Evolutionary conservation across 148 eudicot species (phyloP).

Genomic region (Cornus controversa): DNA sequence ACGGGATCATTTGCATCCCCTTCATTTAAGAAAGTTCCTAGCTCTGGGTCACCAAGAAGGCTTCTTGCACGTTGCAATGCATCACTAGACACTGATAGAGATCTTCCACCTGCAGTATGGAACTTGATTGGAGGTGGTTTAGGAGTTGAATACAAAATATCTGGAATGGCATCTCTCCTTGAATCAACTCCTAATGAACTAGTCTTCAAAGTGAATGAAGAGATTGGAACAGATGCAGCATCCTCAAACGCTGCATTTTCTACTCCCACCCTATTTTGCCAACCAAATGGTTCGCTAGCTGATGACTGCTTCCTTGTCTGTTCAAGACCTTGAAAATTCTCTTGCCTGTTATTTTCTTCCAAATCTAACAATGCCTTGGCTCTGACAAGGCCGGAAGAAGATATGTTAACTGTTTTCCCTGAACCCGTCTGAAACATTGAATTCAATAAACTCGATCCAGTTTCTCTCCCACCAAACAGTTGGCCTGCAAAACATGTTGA

Average conservation of each 20-base stretch:
- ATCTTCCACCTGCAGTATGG: conserved; percentile 88
- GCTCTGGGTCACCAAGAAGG: conserved; percentile 81
- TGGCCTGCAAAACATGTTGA: conserved; percentile 35
- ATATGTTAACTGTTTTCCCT: conserved; percentile 72
- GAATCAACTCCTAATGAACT: conserved; percentile 25
- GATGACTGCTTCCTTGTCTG: conserved; percentile 31
- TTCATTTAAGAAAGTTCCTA: conserved; percentile 42
- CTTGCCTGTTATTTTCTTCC: conserved; percentile 33
- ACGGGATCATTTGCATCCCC: conserved; percentile 38
- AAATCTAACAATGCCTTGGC: conserved; percentile 74
- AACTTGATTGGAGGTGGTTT: conserved; percentile 72
- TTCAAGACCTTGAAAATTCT: conserved; percentile 33
- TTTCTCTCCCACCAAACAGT: conserved; percentile 14
- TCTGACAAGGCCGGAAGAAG: conserved; percentile 62
- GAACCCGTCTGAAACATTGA: conserved; percentile 93
- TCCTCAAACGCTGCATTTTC: conserved; percentile 20
- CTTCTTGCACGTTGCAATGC: conserved; percentile 86
- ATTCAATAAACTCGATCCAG: conserved; percentile 27
- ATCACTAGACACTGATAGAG: conserved; percentile 79
- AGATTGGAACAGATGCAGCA: conserved; percentile 22
- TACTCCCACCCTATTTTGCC: conserved; percentile 18
- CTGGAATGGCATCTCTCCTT: conserved; percentile 21
- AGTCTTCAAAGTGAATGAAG: conserved; percentile 23
- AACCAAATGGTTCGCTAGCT: conserved; percentile 19
- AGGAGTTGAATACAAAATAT: conserved; percentile 27